Conservation (phyloP, 2,329 filamentous ascomycete species). For the Berkeleyomyces basicola region DNA sequence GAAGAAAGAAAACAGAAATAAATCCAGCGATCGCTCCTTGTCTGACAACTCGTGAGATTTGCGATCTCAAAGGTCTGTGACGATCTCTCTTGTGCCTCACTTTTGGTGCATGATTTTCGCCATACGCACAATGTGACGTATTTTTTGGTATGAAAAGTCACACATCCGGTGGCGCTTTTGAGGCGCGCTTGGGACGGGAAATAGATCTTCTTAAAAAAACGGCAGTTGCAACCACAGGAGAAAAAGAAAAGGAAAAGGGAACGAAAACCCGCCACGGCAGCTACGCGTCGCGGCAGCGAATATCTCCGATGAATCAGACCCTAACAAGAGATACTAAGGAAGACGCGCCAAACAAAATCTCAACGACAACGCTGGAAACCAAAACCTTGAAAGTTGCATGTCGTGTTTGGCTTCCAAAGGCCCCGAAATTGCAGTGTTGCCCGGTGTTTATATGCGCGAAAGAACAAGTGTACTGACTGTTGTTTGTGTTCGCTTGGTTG, state of each 20-base stretch:
- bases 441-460: neutral
- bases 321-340: neutral
- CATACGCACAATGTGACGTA: neutral
- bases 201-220: neutral
- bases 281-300: neutral
- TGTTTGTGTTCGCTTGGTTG: neutral
- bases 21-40: neutral
- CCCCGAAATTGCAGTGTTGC: neutral
- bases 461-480: neutral
- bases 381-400: neutral
- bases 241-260: neutral
- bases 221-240: neutral
- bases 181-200: neutral
- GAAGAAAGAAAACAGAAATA: neutral
- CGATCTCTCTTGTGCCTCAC: neutral
- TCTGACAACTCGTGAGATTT: neutral
- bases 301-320: neutral
- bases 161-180: neutral
- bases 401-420: neutral
- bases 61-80: neutral
- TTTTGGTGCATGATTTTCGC: neutral
- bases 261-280: neutral
- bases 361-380: neutral
- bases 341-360: neutral
- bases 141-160: neutral